Evolutionary conservation across 306 rosid species (phyloP).

Genomic region (Sesbania bispinosa): DNA sequence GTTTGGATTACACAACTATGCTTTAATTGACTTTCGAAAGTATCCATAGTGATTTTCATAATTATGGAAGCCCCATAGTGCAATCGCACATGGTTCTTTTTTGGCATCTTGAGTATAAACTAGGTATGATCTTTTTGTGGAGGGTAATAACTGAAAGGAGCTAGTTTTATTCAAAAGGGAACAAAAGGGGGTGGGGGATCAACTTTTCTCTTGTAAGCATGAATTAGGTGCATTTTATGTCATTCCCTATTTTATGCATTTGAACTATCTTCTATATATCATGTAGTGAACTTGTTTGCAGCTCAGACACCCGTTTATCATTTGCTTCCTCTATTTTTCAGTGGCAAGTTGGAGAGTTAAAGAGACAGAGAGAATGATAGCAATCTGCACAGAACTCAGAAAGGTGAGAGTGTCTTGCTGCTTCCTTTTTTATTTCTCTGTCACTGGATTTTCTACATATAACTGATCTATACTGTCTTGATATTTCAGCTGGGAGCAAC

Average conservation of each 20-base stretch:
- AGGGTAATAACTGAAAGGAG: neutral
- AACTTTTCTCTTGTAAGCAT: neutral
- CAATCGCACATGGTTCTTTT: too few relatives aligned
- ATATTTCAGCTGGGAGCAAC: constrained; percentile 87
- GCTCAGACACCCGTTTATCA: constrained; percentile 2
- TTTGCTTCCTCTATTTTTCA: constrained; percentile 31
- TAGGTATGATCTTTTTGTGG: neutral
- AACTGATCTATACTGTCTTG: neutral
- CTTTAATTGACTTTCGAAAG: too few relatives aligned
- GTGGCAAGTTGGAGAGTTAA: constrained; percentile 99
- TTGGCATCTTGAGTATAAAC: neutral
- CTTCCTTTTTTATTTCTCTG: constrained; percentile 7
- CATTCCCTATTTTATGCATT: constrained; percentile 3
- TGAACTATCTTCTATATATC: neutral
- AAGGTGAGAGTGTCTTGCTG: constrained; percentile 55
- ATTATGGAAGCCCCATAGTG: too few relatives aligned
- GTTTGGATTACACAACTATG: too few relatives aligned
- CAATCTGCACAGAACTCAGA: constrained; percentile 97
- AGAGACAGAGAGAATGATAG: constrained; percentile 98
- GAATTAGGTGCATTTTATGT: neutral
- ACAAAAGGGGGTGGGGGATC: neutral
- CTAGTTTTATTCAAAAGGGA: neutral
- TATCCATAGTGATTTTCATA: too few relatives aligned
- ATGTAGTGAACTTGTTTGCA: constrained; percentile 4
- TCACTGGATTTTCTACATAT: neutral